These are phyloP conservation scores for Urostyla sp. DNA, from an alignment of 73 alveolate species.

Conservation along the genomic window DNA sequence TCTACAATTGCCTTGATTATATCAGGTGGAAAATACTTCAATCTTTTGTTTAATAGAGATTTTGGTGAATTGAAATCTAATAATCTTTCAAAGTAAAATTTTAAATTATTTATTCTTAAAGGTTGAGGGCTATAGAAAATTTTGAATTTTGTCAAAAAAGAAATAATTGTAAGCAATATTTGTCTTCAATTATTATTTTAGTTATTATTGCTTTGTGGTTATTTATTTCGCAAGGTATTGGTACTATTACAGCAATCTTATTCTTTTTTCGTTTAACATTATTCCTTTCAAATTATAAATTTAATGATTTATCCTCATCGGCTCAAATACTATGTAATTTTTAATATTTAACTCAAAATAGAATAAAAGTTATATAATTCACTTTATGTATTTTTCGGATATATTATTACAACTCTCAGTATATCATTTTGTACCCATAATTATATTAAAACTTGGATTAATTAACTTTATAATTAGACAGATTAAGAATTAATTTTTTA, in stretches of 20 bases:
- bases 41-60: too few relatives aligned
- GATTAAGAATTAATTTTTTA: too few relatives aligned
- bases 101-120: too few relatives aligned
- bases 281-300: too few relatives aligned
- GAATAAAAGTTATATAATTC: not conserved
- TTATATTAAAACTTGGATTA: conserved; percentile 23
- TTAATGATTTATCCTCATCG: too few relatives aligned
- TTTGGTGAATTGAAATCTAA: too few relatives aligned
- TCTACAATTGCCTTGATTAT: not conserved
- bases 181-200: not conserved
- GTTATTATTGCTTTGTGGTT: conserved; percentile 37
- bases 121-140: too few relatives aligned
- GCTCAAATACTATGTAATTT: too few relatives aligned
- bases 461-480: conserved; percentile 14
- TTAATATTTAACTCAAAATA: too few relatives aligned
- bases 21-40: not conserved
- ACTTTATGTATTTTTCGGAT: conserved; percentile 2
- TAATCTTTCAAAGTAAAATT: too few relatives aligned
- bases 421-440: not conserved
- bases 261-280: conserved; percentile 9
- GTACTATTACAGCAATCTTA: conserved; percentile 1
- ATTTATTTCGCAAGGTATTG: not conserved
- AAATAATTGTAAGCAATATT: not conserved
- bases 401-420: not conserved
- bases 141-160: not conserved